Base-by-base conservation (phyloP, 2,329 filamentous ascomycete genomes). In the Allantophomopsis cytisporea region DNA sequence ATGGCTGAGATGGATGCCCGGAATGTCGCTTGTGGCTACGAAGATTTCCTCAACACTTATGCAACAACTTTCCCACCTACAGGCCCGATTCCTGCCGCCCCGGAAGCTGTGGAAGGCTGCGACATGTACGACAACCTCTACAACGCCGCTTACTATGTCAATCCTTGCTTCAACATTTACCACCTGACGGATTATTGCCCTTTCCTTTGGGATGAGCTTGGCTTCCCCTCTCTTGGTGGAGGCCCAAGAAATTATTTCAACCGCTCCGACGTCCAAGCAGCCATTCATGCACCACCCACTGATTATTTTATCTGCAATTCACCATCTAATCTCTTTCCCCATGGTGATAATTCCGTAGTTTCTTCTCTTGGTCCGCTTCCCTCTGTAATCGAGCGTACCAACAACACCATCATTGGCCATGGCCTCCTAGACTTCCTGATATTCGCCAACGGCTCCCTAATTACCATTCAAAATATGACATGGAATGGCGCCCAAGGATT, bases 381-480 rank as follows among this genome's bases (percentile, higher is more conserved):
- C 1, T 57, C 66, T 11, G 67, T 80, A 7, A 78, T 81, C 39
- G 75, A 80, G 47, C 62, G 64, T 35, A 71, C 73, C 6, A 69
- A 78, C 40, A 68, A 67, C 37, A 73, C 71, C 0, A 60, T 82
- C 41, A 72, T 82, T 45, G 71, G 64, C 1, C 74, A 81, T 49
- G 77, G 74, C 6, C 58, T 68, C 42, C 63, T 76, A 13, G 76
- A 83, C 53, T 77, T 67, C 52, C 62, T 81, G 39, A 62, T 83
- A 7, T 62, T 77, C 34, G 59, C 64, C 45, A 80, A 83, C 45
- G 79, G 79, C 7, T 74, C 74, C 0, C 61, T 82, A 3, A 57
- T 79, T 35, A 69, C 69, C 1, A 73, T 83, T 39, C 78, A 83
- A 53, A 83, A 83, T 55, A 80, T 83, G 75, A 83, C 77, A 0